Evolutionary conservation across 1,284 basidiomycete species (phyloP), one percentile per base, ranked within the genome.

Genomic region (Trichosporon inkin): DNA sequence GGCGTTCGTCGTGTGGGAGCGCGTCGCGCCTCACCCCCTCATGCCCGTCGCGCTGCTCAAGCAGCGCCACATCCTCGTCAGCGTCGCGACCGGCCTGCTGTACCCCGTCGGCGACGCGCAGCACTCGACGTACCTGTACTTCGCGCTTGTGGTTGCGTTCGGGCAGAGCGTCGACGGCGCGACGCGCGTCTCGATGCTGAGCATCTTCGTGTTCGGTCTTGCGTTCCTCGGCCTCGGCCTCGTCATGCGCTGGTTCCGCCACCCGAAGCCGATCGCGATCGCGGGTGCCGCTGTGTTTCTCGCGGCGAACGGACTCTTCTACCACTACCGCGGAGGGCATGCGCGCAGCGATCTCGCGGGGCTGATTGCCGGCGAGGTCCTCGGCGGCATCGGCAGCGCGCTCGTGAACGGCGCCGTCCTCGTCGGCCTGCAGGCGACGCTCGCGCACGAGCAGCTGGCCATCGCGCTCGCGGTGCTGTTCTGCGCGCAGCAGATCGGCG

Each of bases 221-320:
- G 63, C 68, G 40, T 78, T 77, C 44, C 60, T 76, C 57, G 41
- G 57, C 16, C 57, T 79, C 44, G 75, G 77, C 55, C 41, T 78
- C 55, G 66, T 79, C 39, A 70, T 77, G 37, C 70, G 73, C 61
- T 58, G 68, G 53, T 68, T 79, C 38, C 68, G 74, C 32, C 68
- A 72, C 39, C 61, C 79, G 61, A 79, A 80, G 66, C 73, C 68
- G 32, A 75, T 79, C 67, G 72, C 74, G 63, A 69, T 79, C 32
- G 61, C 68, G 52, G 72, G 69, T 14, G 65, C 65, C 3, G 41
- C 58, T 44, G 57, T 69, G 32, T 71, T 67, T 39, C 62, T 71
- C 13, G 57, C 69, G 37, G 67, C 71, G 17, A 78, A 78, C 57
- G 79, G 79, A 24, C 64, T 80, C 1, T 64, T 81, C 37, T 71